Evolutionary conservation across 1,139 yeast species (phyloP).

Genomic region (Kurtzmaniella quercitrusa): DNA sequence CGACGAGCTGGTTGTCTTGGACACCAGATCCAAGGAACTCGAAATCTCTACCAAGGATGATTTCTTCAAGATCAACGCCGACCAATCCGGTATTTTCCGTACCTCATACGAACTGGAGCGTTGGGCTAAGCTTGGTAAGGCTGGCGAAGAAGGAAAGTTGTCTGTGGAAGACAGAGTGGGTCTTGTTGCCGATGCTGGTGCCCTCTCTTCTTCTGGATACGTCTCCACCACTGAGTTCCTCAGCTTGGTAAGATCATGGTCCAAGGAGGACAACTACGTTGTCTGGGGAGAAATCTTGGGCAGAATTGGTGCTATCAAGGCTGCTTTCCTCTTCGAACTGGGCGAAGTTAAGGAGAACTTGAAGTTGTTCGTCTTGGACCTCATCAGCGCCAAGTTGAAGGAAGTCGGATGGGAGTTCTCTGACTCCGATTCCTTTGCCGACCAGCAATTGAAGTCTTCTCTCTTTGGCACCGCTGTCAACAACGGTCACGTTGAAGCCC

Average conservation of each 20-base stretch:
- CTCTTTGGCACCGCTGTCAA: slow-evolving; percentile 68
- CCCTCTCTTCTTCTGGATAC: slow-evolving; percentile 70
- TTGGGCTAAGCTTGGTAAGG: slow-evolving; percentile 68
- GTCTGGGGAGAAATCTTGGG: slow-evolving; percentile 73
- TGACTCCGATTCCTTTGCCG: slow-evolving; percentile 60
- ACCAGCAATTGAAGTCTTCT: slow-evolving; percentile 69
- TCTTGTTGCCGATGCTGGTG: slow-evolving; percentile 75
- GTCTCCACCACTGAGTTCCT: slow-evolving; percentile 64
- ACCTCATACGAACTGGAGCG: slow-evolving; percentile 73
- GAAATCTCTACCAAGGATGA: slow-evolving; percentile 40
- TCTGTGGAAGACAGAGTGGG: slow-evolving; percentile 85
- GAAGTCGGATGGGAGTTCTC: slow-evolving; percentile 68
- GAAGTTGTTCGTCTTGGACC: slow-evolving; percentile 52
- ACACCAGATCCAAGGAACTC: slow-evolving; percentile 49
- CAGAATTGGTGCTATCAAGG: slow-evolving; percentile 51
- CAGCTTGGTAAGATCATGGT: slow-evolving; percentile 64
- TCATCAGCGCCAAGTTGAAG: slow-evolving; percentile 56
- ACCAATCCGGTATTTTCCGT: slow-evolving; percentile 80
- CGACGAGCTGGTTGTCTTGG: slow-evolving; percentile 59
- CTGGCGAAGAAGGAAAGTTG: slow-evolving; percentile 61
- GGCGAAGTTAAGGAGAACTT: slow-evolving; percentile 52
- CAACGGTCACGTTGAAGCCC: slow-evolving; percentile 53
- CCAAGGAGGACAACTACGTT: slow-evolving; percentile 61
- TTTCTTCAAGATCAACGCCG: slow-evolving; percentile 76
- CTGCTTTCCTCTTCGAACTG: slow-evolving; percentile 71